Base-by-base conservation (phyloP, 148 eudicot genomes). In the Dianthus caryophyllus region DNA sequence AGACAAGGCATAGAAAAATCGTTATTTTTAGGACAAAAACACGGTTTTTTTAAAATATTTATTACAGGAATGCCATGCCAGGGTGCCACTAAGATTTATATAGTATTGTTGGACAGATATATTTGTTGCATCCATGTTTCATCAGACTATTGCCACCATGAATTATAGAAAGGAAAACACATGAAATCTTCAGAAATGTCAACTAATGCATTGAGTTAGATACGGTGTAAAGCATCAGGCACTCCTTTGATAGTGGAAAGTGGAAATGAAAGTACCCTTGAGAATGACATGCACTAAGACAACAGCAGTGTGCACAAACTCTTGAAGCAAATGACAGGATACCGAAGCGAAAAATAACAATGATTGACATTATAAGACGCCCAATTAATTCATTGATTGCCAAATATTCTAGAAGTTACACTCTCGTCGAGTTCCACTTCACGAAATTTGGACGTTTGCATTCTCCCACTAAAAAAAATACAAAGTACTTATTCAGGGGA, bases 281-380 rank as follows among this genome's bases (percentile, higher is more conserved):
- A 66, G 61, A 59, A 60, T 51, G 76, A 67, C 71, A 60, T 59
- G 71, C 71, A 73, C 67, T 67, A 49, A 11, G 49, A 31, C 44
- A 57, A 65, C 43, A 67, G 39, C 9, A 24, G 1, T 17, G 26
- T 49, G 51, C 33, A 17, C 39, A 67, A 59, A 73, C 36, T 3
- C 49, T 47, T 72, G 57, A 72, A 33, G 65, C 57, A 31, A 48
- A 58, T 7, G 64, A 49, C 9, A 72, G 46, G 65, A 47, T 41
- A 54, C 14, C 29, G 49, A 56, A 57, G 67, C 63, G 33, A 47
- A 25, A 57, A 72, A 9, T 43, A 29, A 31, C 31, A 25, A 56
- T 17, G 24, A 56, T 57, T 72, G 56, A 6, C 46, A 24, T 51
- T 24, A 49, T 50, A 15, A 8, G 12, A 33, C 39, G 25, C 29